These are phyloP conservation scores for Zymoseptoria pseudotritici DNA, from an alignment of 2,329 filamentous ascomycete genomes.

Conservation along the genomic window DNA sequence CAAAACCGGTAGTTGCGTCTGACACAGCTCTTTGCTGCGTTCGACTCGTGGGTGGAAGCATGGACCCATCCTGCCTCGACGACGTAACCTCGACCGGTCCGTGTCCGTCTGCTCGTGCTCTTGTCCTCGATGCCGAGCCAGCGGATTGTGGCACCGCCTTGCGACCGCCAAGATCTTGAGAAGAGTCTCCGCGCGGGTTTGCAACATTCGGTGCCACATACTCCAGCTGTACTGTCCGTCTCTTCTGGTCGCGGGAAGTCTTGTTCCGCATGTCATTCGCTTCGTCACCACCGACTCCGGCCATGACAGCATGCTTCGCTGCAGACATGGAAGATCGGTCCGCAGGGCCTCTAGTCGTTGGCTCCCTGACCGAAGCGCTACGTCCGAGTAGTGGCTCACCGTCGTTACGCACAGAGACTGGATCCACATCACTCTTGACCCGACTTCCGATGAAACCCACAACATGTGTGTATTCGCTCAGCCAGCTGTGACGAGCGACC, in stretches of 20 bases:
- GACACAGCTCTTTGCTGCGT: conserved; percentile 46
- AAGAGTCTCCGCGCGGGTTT: conserved; percentile 62
- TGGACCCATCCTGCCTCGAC: conserved; percentile 22
- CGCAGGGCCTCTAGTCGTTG: conserved; percentile 46
- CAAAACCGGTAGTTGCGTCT: conserved; percentile 36
- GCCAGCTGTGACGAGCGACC: conserved; percentile 94
- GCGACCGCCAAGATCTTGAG: conserved; percentile 20
- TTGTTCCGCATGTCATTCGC: conserved; percentile 36
- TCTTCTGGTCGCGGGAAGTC: conserved; percentile 70
- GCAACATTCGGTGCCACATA: conserved; percentile 89
- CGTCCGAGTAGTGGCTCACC: conserved; percentile 57
- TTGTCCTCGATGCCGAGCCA: conserved; percentile 32
- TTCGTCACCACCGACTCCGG: conserved; percentile 18
- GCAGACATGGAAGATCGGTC: conserved; percentile 7
- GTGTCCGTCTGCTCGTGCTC: conserved; percentile 49
- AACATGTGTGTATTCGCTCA: conserved; percentile 93
- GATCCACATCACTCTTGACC: conserved; percentile 78
- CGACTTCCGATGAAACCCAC: conserved; percentile 96
- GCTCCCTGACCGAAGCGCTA: conserved; percentile 87
- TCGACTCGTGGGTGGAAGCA: conserved; percentile 30
- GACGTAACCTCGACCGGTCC: conserved; percentile 42
- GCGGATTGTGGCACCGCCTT: conserved; percentile 14
- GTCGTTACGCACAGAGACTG: conserved; percentile 51
- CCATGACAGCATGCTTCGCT: conserved; percentile 15
- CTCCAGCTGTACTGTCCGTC: conserved; percentile 92